Base-by-base conservation (phyloP, 345 rosid species). In the Erucastrum elatum region DNA sequence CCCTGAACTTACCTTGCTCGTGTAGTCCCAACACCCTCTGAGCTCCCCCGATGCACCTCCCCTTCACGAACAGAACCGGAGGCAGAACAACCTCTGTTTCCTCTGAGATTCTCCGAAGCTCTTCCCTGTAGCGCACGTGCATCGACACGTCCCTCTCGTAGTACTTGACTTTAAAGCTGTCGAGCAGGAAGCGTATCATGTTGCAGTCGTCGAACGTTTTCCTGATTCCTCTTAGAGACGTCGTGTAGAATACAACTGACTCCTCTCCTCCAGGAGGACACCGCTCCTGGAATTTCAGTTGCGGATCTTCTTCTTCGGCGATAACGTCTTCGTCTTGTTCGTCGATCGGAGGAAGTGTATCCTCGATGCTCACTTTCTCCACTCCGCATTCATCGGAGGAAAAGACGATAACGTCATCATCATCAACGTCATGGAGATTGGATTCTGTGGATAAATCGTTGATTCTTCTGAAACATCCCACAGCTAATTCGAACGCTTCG, bases 141-240 rank as follows among this genome's bases (percentile, higher is more conserved):
- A 95, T 90, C 1, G 99, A 90, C 21, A 93, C 85, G 72, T 95
- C 98, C 41, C 96, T 83, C 86, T 93, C 98, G 34, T 58, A 78
- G 81, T 84, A 95, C 17, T 44, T 29, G 5, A 91, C 87, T 26
- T 81, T 81, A 33, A 93, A 95, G 70, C 88, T 93, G 74, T 89
- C 89, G 8, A 93, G 81, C 0, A 95, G 82, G 62, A 90, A 95
- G 6, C 92, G 85, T 41, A 93, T 80, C 21, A 80, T 82, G 33
- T 79, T 86, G 11, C 99, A 95, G 33, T 91, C 97, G 67, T 95
- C 94, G 39, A 95, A 95, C 2, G 99, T 95, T 76, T 93, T 95
- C 35, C 97, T 82, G 75, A 95, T 91, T 65, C 96, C 92, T 51
- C 91, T 80, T 0, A 95, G 85, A 58, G 87, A 85, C 56, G 98